Evolutionary conservation across 2,329 filamentous ascomycete genomes (phyloP).

Genomic region (Fusarium albidum): DNA sequence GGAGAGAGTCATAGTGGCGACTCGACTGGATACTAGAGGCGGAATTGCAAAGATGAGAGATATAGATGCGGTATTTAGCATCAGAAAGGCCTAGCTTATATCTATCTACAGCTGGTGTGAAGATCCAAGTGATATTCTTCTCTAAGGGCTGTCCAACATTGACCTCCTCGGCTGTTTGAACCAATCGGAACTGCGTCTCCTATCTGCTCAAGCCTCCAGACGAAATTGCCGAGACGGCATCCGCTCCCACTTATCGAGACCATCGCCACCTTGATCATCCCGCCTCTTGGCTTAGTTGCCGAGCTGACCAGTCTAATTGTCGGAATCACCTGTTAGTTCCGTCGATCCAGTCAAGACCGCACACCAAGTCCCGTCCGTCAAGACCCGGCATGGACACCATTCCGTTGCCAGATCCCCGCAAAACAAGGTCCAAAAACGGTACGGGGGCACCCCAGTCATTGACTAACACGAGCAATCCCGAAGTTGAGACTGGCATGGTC

Average conservation of each 20-base stretch:
- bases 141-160: too few relatives aligned
- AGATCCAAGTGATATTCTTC: too few relatives aligned
- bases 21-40: neutral
- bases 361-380: neutral
- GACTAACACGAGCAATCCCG: slow-evolving; percentile 16
- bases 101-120: too few relatives aligned
- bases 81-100: too few relatives aligned
- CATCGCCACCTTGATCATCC: neutral
- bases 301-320: slow-evolving; percentile 8
- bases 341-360: neutral
- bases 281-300: slow-evolving; percentile 1
- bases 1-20: slow-evolving; percentile 1
- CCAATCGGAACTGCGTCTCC: neutral
- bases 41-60: too few relatives aligned
- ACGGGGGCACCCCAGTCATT: neutral
- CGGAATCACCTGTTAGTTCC: neutral
- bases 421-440: slow-evolving; percentile 35
- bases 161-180: slow-evolving; percentile 1
- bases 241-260: neutral
- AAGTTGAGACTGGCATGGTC: slow-evolving; percentile 27
- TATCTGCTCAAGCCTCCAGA: too few relatives aligned
- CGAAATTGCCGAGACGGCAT: slow-evolving; percentile 22
- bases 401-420: slow-evolving; percentile 20
- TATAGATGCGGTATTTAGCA: too few relatives aligned
- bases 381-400: slow-evolving; percentile 14